Conservation (phyloP, 2,329 filamentous ascomycete species). For the Akanthomyces uredinophilus region DNA sequence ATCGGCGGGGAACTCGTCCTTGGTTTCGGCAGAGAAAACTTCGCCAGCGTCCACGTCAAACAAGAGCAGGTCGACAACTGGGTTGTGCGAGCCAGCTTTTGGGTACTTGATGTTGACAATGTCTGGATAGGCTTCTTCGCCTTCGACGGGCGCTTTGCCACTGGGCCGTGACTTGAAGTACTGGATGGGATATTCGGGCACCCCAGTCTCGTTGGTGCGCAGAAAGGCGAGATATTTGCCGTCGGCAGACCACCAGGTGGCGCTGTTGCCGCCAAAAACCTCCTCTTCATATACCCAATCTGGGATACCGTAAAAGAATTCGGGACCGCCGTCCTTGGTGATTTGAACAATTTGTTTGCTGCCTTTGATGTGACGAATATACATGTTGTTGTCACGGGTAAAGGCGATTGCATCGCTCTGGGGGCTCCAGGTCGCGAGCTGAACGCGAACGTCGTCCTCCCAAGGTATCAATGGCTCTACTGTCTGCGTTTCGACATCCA, state of each 20-base stretch:
- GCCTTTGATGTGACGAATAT: conserved; percentile 56
- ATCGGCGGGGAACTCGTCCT: conserved; percentile 71
- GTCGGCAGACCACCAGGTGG: conserved; percentile 92
- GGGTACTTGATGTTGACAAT: conserved; percentile 93
- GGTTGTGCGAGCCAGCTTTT: conserved; percentile 91
- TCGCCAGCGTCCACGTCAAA: conserved; percentile 77
- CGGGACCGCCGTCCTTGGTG: conserved; percentile 77
- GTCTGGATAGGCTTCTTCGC: conserved; percentile 86
- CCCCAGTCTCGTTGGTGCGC: conserved; percentile 85
- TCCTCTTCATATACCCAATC: conserved; percentile 90
- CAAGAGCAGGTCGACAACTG: conserved; percentile 80
- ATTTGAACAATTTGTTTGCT: conserved; percentile 62
- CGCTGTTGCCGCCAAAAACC: conserved; percentile 66
- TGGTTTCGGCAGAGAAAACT: conserved; percentile 72
- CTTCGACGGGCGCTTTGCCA: conserved; percentile 57
- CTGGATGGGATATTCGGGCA: conserved; percentile 87
- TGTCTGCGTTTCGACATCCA: conserved; percentile 77
- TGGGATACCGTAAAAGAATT: conserved; percentile 92
- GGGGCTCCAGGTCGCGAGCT: conserved; percentile 87
- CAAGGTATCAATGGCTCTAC: conserved; percentile 72
- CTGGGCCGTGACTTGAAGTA: conserved; percentile 89
- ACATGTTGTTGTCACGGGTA: conserved; percentile 86
- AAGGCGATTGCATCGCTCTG: conserved; percentile 83
- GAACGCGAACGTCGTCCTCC: conserved; percentile 60
- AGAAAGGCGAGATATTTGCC: conserved; percentile 88